Evolutionary conservation across 345 rosid genomes (phyloP).

Genomic region (Salix dunnii): DNA sequence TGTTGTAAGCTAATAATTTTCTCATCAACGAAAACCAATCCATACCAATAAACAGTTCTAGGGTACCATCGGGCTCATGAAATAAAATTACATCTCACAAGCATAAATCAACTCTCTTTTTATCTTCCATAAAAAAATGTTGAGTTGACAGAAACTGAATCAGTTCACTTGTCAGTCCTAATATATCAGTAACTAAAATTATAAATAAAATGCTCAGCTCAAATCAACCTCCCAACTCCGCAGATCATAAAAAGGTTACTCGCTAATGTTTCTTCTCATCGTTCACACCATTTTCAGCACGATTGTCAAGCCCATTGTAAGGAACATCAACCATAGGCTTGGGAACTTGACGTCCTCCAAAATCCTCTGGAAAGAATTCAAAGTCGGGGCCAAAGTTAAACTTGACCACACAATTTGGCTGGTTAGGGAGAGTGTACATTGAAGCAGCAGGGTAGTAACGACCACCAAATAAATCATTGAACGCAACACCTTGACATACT

Average conservation of each 20-base stretch:
- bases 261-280: conserved; percentile 60
- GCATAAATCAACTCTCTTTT: conserved; percentile 16
- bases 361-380: conserved; percentile 61
- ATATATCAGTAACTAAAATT: conserved; percentile 10
- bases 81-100: conserved; percentile 19
- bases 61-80: background rate
- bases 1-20: background rate
- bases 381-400: conserved; percentile 94
- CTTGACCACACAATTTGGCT: conserved; percentile 77
- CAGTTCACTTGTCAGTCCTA: conserved; percentile 30
- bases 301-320: conserved; percentile 60
- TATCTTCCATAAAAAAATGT: conserved; percentile 14
- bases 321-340: conserved; percentile 77
- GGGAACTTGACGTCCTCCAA: conserved; percentile 68
- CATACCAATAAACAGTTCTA: background rate
- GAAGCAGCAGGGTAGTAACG: conserved; percentile 98
- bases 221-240: conserved; percentile 18
- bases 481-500: conserved; percentile 84
- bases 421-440: conserved; percentile 92
- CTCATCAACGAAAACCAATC: background rate
- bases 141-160: conserved; percentile 17
- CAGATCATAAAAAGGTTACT: background rate
- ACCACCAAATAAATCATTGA: conserved; percentile 73
- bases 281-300: conserved; percentile 51
- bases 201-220: conserved; percentile 24